Conservation (phyloP, 805 yeast species). For the Candida ponderosae region DNA sequence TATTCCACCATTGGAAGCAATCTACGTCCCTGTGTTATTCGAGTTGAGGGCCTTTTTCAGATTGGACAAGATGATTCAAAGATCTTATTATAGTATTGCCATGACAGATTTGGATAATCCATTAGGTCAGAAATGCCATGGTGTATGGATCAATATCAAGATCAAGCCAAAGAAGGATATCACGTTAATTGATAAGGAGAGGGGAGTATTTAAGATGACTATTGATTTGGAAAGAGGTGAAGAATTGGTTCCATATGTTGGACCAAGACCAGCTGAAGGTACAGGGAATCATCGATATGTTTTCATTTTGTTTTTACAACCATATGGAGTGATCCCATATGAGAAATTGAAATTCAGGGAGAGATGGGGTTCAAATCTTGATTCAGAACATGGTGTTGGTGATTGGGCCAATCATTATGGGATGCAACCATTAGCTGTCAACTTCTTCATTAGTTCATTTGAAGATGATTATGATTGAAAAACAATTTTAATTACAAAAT, state of each 20-base stretch:
- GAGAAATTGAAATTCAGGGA: constrained; percentile 11
- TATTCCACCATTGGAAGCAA: constrained; percentile 10
- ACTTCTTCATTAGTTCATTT: constrained; percentile 12
- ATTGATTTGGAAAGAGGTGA: constrained; percentile 5
- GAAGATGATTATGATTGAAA: no score
- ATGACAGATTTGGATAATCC: constrained; percentile 10
- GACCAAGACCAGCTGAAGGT: constrained; percentile 9
- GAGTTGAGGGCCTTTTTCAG: constrained; percentile 10
- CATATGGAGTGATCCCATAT: constrained; percentile 9
- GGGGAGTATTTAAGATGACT: constrained; percentile 2
- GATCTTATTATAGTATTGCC: constrained; percentile 6
- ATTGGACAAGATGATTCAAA: constrained; percentile 1
- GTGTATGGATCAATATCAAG: constrained; percentile 13
- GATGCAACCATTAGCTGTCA: constrained; percentile 12
- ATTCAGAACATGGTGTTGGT: constrained; percentile 10
- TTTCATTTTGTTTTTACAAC: constrained; percentile 13
- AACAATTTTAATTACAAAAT: no score
- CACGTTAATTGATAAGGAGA: background rate
- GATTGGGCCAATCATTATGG: constrained; percentile 15
- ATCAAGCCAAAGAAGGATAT: constrained; percentile 3
- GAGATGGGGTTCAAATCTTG: constrained; percentile 15
- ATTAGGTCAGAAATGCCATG: constrained; percentile 6
- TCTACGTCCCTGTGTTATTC: constrained; percentile 7
- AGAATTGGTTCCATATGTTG: constrained; percentile 10
- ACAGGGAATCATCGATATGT: constrained; percentile 12